Base-by-base conservation (phyloP, 78 protist genomes). In the Creolimax fragrantissima region DNA sequence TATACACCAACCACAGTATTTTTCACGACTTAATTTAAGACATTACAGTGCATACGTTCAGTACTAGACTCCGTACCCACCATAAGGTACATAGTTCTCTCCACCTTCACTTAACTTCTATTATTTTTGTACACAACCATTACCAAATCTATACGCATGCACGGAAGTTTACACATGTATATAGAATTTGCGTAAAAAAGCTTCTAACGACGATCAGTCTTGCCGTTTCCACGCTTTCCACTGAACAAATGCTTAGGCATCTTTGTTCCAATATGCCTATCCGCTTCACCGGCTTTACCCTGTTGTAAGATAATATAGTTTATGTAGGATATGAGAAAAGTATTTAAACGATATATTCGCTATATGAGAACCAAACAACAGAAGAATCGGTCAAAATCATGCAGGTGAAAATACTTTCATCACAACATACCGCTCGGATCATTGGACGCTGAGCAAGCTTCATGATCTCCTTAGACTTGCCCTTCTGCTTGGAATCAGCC, bases 141-240 rank as follows among this genome's bases (percentile, higher is more conserved):
- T n/a, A n/a, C n/a, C n/a, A n/a, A n/a, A n/a, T n/a, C n/a, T n/a
- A n/a, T n/a, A n/a, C n/a, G n/a, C n/a, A n/a, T n/a, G n/a, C n/a
- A n/a, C n/a, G n/a, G n/a, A n/a, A n/a, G n/a, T n/a, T n/a, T n/a
- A n/a, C n/a, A n/a, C n/a, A n/a, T n/a, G n/a, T n/a, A n/a, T n/a
- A n/a, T n/a, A n/a, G n/a, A n/a, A n/a, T n/a, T n/a, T n/a, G n/a
- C n/a, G n/a, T n/a, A n/a, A n/a, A n/a, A n/a, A n/a, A n/a, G n/a
- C n/a, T n/a, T 66, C 42, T 66, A 98, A 24, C 99, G 95, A n/a
- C 96, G 91, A 84, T 96, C 98, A 3, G 91, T 93, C 88, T 36
- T 96, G 85, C 99, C 99, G 43, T 37, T 42, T 35, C 94, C 90
- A 89, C 98, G 93, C 98, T 98, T 98, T 84, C 99, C 99, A 2